Evolutionary conservation across 768 basidiomycete species (phyloP), one percentile per base, ranked within the genome.

Genomic region (Naganishia vaughanmartiniae): DNA sequence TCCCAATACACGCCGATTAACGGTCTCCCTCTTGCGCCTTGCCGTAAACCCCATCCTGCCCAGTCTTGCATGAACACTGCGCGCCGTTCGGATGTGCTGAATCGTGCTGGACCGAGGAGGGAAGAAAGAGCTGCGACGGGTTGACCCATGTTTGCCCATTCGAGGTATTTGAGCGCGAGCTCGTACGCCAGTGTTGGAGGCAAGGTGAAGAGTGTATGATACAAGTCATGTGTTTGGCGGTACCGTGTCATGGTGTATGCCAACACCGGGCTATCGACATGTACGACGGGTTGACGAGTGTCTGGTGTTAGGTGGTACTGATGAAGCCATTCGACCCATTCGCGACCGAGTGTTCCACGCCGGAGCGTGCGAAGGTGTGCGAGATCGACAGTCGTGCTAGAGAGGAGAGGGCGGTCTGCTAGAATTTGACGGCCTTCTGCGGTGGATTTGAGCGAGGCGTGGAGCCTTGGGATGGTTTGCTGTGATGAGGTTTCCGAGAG

Each of bases 211-310:
- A 98, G 86, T 76, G 91, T 91, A 78, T 99, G 96, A 78, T 97
- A 96, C 74, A 98, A 89, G 82, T 99, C 95, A 82, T 99, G 96
- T 73, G 90, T 95, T 83, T 99, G 94, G 30, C 95, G 89, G 80
- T 98, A 99, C 63, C 95, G 89, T 74, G 94, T 92, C 90, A 99
- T 92, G 67, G 98, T 91, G 81, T 96, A 98, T 30, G 96, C 96
- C 14, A 96, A 86, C 76, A 96, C 94, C 1, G 93, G 93, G 76
- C 97, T 92, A 77, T 90, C 87, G 69, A 98, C 89, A 77, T 97
- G 98, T 74, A 89, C 91, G 70, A 97, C 95, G 2, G 92, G 90
- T 75, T 90, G 90, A 72, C 96, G 84, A 33, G 94, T 93, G 81
- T 99, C 96, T 9, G 96, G 96, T 1, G 90, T 93, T 19, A 97